Conservation (phyloP, 2,329 filamentous ascomycete species). For the Alternaria novae-zelandiae region DNA sequence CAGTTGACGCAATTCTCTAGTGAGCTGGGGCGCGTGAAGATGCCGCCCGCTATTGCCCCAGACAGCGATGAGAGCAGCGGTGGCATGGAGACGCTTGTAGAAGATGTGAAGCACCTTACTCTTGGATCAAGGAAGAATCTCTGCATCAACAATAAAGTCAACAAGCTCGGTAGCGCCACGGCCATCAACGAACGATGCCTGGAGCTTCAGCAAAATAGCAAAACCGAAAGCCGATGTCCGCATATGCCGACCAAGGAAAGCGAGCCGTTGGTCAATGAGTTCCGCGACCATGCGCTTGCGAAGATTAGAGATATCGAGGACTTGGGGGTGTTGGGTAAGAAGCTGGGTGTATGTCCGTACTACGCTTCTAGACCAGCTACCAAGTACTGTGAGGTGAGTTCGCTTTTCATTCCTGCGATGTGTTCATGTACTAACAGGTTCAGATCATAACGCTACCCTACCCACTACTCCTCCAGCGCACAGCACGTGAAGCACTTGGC, state of each 20-base stretch:
- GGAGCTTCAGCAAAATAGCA: conserved; percentile 78
- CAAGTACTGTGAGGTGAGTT: conserved; percentile 72
- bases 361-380: conserved; percentile 90
- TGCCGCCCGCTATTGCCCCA: conserved; percentile 70
- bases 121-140: conserved; percentile 85
- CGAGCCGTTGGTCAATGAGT: conserved; percentile 73
- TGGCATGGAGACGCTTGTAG: conserved; percentile 49
- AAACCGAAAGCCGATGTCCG: conserved; percentile 71
- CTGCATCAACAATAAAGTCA: conserved; percentile 88
- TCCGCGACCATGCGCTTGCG: conserved; percentile 83
- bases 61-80: conserved; percentile 17
- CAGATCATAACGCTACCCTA: conserved; percentile 90
- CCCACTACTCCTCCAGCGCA: conserved; percentile 84
- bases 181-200: conserved; percentile 94
- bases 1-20: conserved; percentile 87
- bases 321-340: conserved; percentile 76
- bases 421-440: conserved; percentile 13
- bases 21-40: conserved; percentile 77
- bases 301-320: conserved; percentile 94
- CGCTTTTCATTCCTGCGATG: not conserved
- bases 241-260: conserved; percentile 82
- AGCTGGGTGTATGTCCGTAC: conserved; percentile 86
- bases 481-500: conserved; percentile 83
- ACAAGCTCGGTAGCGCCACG: conserved; percentile 69
- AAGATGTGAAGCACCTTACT: conserved; percentile 79